Percentiles rank a stretch among this genome's conserved stretches.
Evolutionary conservation across 192 early-diverging fungal genomes (phyloP).

Genomic region (Backusella parvicylindrica): DNA sequence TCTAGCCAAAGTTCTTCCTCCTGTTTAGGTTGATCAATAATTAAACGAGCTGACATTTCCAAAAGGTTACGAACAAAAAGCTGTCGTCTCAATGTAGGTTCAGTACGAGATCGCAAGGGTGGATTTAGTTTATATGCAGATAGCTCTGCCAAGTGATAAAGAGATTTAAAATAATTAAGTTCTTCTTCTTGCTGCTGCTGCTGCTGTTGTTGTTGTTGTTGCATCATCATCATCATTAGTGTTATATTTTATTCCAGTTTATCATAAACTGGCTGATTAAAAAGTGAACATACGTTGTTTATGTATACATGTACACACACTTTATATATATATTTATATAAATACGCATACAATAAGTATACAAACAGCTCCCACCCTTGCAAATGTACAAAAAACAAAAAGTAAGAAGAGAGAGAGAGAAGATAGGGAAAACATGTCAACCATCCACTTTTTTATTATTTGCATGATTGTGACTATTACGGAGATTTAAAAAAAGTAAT

Average conservation of each 20-base stretch:
- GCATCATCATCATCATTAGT: not conserved
- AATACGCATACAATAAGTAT: not conserved
- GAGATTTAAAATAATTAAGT: not conserved
- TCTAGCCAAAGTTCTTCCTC: conserved; percentile 29
- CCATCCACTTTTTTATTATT: not conserved
- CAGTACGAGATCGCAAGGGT: conserved; percentile 1
- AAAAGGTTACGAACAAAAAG: conserved; percentile 15
- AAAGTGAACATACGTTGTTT: not conserved
- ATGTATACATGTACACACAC: not conserved
- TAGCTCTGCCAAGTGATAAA: not conserved
- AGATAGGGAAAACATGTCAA: not conserved
- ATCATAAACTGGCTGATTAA: not conserved
- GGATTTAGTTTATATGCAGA: conserved; percentile 9
- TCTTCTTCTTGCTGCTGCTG: not conserved
- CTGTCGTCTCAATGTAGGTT: conserved; percentile 15
- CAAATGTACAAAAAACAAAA: not conserved
- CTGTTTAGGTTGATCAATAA: not conserved
- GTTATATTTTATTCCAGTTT: not conserved
- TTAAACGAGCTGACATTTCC: not conserved
- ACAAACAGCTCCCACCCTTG: not conserved
- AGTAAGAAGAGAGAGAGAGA: not conserved
- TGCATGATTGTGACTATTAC: not conserved
- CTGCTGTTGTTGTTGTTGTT: not conserved
- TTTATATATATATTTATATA: not conserved
- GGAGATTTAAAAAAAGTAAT: not conserved